phyloP scores from a whole-genome alignment of 371 early-diverging fungal species.

The Mortierella sp. region DNA sequence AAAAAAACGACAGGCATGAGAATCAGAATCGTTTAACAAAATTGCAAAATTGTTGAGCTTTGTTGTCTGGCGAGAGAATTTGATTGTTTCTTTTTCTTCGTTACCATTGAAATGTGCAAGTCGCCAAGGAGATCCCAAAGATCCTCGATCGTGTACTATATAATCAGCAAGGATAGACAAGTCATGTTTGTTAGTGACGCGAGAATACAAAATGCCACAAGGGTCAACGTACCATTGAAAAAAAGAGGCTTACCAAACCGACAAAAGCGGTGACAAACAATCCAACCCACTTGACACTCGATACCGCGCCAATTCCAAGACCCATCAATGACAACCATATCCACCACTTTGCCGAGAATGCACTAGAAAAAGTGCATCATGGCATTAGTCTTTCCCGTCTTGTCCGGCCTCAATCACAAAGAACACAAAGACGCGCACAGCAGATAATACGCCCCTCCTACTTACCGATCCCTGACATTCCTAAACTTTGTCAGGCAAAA shows the following conservation, averaged over 20 bases:
- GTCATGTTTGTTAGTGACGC: background rate
- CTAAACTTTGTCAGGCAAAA: slow-evolving; percentile 83
- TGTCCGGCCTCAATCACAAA: background rate
- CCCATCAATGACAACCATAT: slow-evolving; percentile 91
- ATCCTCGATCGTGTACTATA: slow-evolving; percentile 89
- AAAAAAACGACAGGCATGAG: background rate
- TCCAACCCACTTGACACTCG: slow-evolving; percentile 99
- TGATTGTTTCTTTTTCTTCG: background rate
- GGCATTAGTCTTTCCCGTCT: background rate
- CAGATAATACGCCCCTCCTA: background rate
- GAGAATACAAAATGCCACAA: background rate
- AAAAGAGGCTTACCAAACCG: slow-evolving; percentile 71
- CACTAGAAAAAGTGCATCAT: slow-evolving; percentile 56
- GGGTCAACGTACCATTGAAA: background rate
- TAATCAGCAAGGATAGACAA: background rate
- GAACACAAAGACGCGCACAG: background rate
- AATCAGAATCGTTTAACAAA: too few relatives aligned
- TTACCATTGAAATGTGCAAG: slow-evolving; percentile 70
- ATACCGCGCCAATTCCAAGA: slow-evolving; percentile 87
- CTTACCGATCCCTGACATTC: slow-evolving; percentile 73
- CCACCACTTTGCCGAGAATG: slow-evolving; percentile 90
- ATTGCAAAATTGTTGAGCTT: too few relatives aligned
- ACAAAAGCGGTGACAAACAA: slow-evolving; percentile 94
- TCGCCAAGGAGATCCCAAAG: slow-evolving; percentile 95
- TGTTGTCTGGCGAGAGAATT: background rate